Evolutionary conservation across 306 rosid species (phyloP).

Genomic region (Echinosophora koreensis): DNA sequence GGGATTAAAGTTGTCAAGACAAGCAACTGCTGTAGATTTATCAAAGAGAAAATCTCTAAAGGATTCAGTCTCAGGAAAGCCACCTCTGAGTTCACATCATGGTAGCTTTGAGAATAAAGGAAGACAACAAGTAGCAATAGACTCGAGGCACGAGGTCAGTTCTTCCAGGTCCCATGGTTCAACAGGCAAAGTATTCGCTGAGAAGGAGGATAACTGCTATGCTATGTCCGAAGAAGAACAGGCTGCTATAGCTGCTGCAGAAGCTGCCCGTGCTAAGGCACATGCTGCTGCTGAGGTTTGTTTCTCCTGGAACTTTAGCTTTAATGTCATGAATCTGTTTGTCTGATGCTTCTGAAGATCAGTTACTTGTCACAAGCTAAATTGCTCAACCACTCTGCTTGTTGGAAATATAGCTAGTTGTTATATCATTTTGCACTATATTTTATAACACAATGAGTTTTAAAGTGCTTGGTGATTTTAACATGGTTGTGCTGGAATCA

Average conservation of each 20-base stretch:
- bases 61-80: constrained; percentile 81
- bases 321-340: constrained; percentile 28
- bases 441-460: not conserved
- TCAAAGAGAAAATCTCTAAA: constrained; percentile 71
- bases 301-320: constrained; percentile 38
- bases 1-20: constrained; percentile 75
- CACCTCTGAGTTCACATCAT: constrained; percentile 77
- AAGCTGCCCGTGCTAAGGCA: constrained; percentile 94
- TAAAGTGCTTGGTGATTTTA: not conserved
- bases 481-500: not conserved
- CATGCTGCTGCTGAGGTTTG: constrained; percentile 98
- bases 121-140: constrained; percentile 58
- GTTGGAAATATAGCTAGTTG: not conserved
- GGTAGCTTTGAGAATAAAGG: constrained; percentile 64
- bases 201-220: constrained; percentile 52
- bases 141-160: constrained; percentile 66
- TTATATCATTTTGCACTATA: constrained; percentile 20
- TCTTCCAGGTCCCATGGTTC: constrained; percentile 78
- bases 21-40: constrained; percentile 67
- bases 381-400: constrained; percentile 6
- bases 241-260: constrained; percentile 96
- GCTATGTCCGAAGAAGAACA: constrained; percentile 87
- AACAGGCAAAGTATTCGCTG: constrained; percentile 50
- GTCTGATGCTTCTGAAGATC: constrained; percentile 34
- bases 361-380: constrained; percentile 28